Percentiles rank a stretch among this genome's conserved stretches.
phyloP scores from a whole-genome alignment of 2,329 filamentous ascomycete genomes.

The Diaporthe sp. region DNA sequence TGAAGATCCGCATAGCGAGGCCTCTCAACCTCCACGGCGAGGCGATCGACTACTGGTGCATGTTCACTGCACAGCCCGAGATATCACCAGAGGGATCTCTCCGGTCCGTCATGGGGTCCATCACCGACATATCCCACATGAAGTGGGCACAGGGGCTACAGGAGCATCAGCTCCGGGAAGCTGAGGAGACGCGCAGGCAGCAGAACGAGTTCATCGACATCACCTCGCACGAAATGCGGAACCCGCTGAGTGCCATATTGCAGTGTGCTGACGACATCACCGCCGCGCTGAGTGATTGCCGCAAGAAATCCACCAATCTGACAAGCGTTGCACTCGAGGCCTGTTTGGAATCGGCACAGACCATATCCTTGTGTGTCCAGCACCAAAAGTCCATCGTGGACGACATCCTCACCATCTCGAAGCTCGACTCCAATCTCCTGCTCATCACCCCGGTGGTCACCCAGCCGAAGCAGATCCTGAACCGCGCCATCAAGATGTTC shows the following conservation, averaged over 20 bases:
- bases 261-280: slow-evolving; percentile 70
- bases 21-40: slow-evolving; percentile 54
- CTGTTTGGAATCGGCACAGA: slow-evolving; percentile 69
- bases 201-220: slow-evolving; percentile 71
- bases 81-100: slow-evolving; percentile 52
- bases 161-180: slow-evolving; percentile 52
- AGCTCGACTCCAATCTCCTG: slow-evolving; percentile 68
- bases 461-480: slow-evolving; percentile 66
- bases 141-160: slow-evolving; percentile 59
- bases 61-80: slow-evolving; percentile 55
- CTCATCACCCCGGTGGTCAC: slow-evolving; percentile 68
- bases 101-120: slow-evolving; percentile 56
- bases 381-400: slow-evolving; percentile 69
- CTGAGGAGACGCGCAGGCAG: slow-evolving; percentile 58
- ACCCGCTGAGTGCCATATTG: slow-evolving; percentile 68
- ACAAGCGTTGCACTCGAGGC: slow-evolving; percentile 56
- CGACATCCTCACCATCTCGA: slow-evolving; percentile 63
- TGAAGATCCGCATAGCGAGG: slow-evolving; percentile 52
- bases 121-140: slow-evolving; percentile 60
- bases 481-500: slow-evolving; percentile 70
- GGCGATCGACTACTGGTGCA: slow-evolving; percentile 59
- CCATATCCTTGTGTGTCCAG: slow-evolving; percentile 68
- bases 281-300: slow-evolving; percentile 44
- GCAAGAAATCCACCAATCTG: slow-evolving; percentile 44
- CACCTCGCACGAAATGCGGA: slow-evolving; percentile 66